Conservation (phyloP, 495 filamentous ascomycete species). For the Xylaria telfairii region DNA sequence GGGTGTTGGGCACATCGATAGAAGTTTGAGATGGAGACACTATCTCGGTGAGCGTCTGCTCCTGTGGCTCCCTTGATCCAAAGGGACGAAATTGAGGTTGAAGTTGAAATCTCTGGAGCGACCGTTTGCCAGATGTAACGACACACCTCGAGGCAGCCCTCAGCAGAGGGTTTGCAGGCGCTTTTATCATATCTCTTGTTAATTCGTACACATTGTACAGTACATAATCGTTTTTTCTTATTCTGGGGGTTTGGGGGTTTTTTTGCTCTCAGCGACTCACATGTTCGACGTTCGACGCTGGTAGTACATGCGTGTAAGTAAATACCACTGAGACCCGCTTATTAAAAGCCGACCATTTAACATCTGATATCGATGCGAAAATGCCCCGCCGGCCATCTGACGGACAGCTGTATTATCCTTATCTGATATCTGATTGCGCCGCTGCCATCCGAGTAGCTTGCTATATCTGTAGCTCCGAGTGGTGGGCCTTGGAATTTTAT, state of each 20-base stretch:
- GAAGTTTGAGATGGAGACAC: not conserved
- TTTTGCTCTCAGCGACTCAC: too few species aligned
- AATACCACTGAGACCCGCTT: not conserved
- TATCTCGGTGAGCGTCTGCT: not conserved
- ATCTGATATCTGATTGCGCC: not conserved
- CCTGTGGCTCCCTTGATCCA: not conserved
- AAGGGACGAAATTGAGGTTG: not conserved
- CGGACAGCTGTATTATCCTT: not conserved
- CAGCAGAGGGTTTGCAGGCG: not conserved
- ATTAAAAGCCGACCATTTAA: constrained; percentile 6
- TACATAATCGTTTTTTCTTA: not conserved
- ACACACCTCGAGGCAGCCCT: constrained; percentile 18
- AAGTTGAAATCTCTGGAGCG: not conserved
- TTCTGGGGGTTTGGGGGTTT: not conserved
- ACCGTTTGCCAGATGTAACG: not conserved
- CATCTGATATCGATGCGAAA: not conserved
- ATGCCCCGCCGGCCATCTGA: constrained; percentile 5
- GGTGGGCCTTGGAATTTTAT: constrained; percentile 32
- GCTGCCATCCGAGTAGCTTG: not conserved
- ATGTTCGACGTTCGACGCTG: not conserved
- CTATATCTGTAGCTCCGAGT: constrained; percentile 28
- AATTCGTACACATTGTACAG: not conserved
- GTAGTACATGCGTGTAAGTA: not conserved
- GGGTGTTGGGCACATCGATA: not conserved
- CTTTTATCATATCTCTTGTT: constrained; percentile 18